Base-by-base conservation (phyloP, 768 basidiomycete genomes). In the Lactarius akahatsu region DNA sequence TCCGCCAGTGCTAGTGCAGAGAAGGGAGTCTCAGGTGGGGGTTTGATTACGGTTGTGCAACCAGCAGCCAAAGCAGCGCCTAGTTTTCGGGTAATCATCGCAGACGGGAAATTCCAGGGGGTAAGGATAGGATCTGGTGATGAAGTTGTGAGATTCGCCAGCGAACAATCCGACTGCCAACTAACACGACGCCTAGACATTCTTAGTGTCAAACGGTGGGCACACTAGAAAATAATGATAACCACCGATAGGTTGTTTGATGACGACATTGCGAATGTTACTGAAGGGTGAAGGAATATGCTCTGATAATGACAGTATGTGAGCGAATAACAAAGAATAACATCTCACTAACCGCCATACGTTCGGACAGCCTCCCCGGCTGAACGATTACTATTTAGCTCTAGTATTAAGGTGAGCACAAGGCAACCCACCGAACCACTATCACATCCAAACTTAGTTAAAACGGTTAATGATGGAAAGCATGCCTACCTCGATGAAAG, bases 41-140 rank as follows among this genome's bases (percentile, higher is more conserved):
- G 96, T 72, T 98, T 98, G 76, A 98, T 88, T 57, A 99, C 95
- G 0, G 88, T 83, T 0, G 96, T 97, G 75, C 96, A 98, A n/a
- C 97, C 97, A 18, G 94, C 94, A 2, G 96, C 96, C 18, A 98
- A 83, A 28, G 92, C 94, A 34, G 93, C 86, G 32, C 86, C 92
- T 18, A 94, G 79, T 76, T 96, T 96, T n/a, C 94, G 88, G 0
- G 91, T 90, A 26, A 94, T 91, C 93, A 96, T 96, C 0, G 94
- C 92, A 30, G 91, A 93, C 2, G 96, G 96, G 79, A 97, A 98
- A 77, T 97, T 95, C 92, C 91, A 92, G 41, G 91, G 91, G 0
- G 91, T 92, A 50, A 92, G 70, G 69, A 93, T 91, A 7, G 89
- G 89, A 88, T 10, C 91, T 93, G 69, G 34, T 30, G 32, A 41